These are phyloP conservation scores for Epicoccum nigrum DNA, from an alignment of 2,329 filamentous ascomycete species.

Conservation along the genomic window DNA sequence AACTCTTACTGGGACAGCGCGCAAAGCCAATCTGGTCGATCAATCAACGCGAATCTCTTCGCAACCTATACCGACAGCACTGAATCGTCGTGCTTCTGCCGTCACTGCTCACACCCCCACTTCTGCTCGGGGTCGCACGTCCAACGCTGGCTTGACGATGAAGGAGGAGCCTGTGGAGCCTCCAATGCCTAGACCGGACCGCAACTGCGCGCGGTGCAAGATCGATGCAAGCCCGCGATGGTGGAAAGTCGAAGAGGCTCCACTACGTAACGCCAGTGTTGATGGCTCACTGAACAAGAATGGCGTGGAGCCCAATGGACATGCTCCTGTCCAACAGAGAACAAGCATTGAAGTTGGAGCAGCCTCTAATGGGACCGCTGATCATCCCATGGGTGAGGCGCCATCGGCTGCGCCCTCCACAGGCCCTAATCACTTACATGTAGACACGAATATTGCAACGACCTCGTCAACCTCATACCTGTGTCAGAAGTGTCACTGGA, in stretches of 20 bases:
- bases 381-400: constrained; percentile 41
- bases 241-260: constrained; percentile 45
- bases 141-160: constrained; percentile 42
- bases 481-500: constrained; percentile 59
- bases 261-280: constrained; percentile 16
- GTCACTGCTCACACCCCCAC: constrained; percentile 42
- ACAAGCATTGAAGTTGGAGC: constrained; percentile 24
- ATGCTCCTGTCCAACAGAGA: constrained; percentile 20
- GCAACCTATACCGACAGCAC: constrained; percentile 31
- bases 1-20: constrained; percentile 85
- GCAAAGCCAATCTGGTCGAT: constrained; percentile 82
- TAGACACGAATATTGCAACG: constrained; percentile 32
- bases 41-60: constrained; percentile 62
- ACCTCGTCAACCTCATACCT: constrained; percentile 37
- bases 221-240: constrained; percentile 74
- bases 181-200: constrained; percentile 36
- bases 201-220: constrained; percentile 53
- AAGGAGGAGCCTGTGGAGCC: constrained; percentile 48
- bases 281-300: constrained; percentile 34
- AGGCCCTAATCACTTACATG: constrained; percentile 21
- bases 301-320: constrained; percentile 26
- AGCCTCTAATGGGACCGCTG: constrained; percentile 28
- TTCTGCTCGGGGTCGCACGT: constrained; percentile 41
- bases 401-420: constrained; percentile 29
- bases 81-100: constrained; percentile 51